Evolutionary conservation across 2,329 filamentous ascomycete species (phyloP), one percentile per base, ranked within the genome.

Genomic region (Aureobasidium leucospermi): DNA sequence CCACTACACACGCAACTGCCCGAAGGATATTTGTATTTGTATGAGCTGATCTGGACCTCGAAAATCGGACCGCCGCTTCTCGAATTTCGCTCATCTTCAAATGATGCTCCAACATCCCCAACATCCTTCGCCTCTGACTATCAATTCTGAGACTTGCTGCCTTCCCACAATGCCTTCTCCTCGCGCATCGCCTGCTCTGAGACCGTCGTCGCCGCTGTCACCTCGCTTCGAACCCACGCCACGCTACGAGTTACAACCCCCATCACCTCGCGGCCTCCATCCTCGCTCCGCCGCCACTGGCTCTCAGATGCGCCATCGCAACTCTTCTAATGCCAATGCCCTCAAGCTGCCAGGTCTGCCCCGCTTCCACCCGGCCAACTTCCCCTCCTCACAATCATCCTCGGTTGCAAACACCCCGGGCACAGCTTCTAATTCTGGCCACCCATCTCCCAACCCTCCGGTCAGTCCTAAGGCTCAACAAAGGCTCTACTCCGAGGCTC

Each of bases 291-390:
- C 43, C 55, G 67, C 51, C 43, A 65, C 31, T 60, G 66, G 59
- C 72, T 48, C 66, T 58, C 63, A 68, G 51, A 70, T 72, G 48
- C 70, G 71, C 13, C 71, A 71, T 46, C 68, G 69, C 43, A 69
- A 69, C 52, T 70, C 69, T 32, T 66, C 70, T 51, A 68, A 67
- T 31, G 43, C 32, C 11, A 46, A 39, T 38, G 70, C 73, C 29
- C 68, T 80, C 38, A 75, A 75, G 59, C 68, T 81, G 13, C 76
- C 78, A n/a, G 75, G 74, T 1, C 70, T 81, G 42, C 79, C 78
- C 46, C 74, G 77, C 60, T 81, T 79, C 70, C 79, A 81, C 61
- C 79, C 79, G 6, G 77, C 78, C 63, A 80, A 80, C 68, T 81
- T 76, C 65, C 73, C 76, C 9, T 70, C 68, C 4, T 60, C 64